These are phyloP conservation scores for Cyclostephanos tholiformis DNA, from an alignment of 108 stramenopile species.

Conservation along the genomic window DNA sequence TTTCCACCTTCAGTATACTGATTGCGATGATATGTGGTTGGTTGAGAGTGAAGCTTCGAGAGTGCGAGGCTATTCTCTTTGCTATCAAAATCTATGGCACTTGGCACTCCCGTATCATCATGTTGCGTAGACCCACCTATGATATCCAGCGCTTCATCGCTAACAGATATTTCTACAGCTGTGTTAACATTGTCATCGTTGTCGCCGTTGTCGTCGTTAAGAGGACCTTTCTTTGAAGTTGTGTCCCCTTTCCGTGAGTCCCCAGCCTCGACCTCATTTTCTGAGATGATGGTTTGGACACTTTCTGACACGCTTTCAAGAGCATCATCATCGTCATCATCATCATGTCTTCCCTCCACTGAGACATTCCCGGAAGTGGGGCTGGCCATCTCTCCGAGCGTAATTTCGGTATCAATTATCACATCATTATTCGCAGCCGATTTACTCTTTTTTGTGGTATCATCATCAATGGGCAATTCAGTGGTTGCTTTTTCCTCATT, in stretches of 20 bases:
- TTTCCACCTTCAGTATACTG: constrained; percentile 17
- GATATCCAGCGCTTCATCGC: neutral
- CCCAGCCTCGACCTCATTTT: neutral
- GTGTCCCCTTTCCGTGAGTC: neutral
- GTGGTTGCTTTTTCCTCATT: neutral
- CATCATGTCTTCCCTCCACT: neutral
- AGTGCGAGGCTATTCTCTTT: neutral
- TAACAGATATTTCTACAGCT: neutral
- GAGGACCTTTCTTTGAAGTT: constrained; percentile 1
- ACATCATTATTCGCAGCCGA: neutral
- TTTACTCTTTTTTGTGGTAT: neutral
- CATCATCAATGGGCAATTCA: neutral
- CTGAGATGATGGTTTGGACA: neutral
- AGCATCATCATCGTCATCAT: constrained; percentile 8
- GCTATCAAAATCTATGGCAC: neutral
- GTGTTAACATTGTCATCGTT: constrained; percentile 11
- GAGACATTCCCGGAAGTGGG: neutral
- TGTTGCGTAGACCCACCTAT: neutral
- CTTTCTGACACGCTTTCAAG: neutral
- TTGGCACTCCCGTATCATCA: neutral
- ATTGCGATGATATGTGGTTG: constrained; percentile 34
- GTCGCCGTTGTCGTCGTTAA: constrained; percentile 21
- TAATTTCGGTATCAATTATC: neutral
- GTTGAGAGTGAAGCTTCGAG: neutral
- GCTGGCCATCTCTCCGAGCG: neutral